Evolutionary conservation across 352 stramenopile species (phyloP).

Genomic region (Pythium pyrilobum): DNA sequence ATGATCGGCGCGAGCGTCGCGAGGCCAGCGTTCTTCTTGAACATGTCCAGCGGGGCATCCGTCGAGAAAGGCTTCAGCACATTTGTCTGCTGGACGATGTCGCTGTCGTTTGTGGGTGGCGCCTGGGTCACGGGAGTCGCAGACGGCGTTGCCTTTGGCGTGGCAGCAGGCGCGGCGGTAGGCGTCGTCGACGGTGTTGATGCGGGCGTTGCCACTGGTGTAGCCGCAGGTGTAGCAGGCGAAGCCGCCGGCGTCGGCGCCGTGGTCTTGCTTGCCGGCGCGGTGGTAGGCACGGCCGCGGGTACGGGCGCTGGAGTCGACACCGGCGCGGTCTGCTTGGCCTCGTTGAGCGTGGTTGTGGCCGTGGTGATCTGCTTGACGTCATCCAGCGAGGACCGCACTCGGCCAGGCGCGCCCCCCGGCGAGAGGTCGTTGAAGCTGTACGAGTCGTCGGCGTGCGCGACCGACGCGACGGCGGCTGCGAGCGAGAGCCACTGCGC

Average conservation of each 20-base stretch:
- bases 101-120: no score
- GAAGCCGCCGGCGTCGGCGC: background rate
- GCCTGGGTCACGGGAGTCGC: background rate
- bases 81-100: no score
- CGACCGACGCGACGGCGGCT: background rate
- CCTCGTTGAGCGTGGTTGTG: conserved; percentile 3
- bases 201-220: background rate
- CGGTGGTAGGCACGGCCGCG: background rate
- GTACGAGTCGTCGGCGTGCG: background rate
- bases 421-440: background rate
- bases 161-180: background rate
- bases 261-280: background rate
- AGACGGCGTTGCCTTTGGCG: background rate
- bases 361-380: conserved; percentile 3
- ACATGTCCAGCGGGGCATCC: conserved; percentile 35
- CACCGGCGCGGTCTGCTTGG: conserved; percentile 1
- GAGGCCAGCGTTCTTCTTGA: conserved; percentile 38
- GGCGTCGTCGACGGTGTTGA: background rate
- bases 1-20: conserved; percentile 45
- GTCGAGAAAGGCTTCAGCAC: conserved; percentile 40
- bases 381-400: conserved; percentile 3
- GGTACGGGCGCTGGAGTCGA: background rate
- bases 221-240: background rate
- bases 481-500: background rate
- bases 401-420: background rate